Percentiles rank a stretch among this genome's conserved stretches.
These are phyloP conservation scores for Trichoderma semiorbis DNA, from an alignment of 2,329 filamentous ascomycete genomes.

Conservation along the genomic window DNA sequence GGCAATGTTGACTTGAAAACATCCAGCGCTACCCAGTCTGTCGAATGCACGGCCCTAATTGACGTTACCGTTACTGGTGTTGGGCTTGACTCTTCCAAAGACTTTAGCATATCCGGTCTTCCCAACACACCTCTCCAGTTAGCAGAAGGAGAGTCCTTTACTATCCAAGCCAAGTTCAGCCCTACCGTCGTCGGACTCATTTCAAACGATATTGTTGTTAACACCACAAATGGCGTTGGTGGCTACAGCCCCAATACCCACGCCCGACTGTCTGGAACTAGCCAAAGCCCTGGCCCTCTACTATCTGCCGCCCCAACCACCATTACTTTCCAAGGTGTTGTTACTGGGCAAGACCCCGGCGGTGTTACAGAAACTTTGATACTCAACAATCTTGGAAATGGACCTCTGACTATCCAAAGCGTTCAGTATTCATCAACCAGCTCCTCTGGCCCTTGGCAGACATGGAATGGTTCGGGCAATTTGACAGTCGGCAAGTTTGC, in stretches of 20 bases:
- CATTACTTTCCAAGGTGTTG: conserved; percentile 47
- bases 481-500: conserved; percentile 47
- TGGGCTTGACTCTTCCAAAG: conserved; percentile 30
- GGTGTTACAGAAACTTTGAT: conserved; percentile 43
- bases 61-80: conserved; percentile 41
- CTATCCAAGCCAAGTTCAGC: conserved; percentile 42
- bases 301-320: conserved; percentile 46
- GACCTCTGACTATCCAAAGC: conserved; percentile 40
- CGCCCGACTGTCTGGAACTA: conserved; percentile 47
- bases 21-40: conserved; percentile 24
- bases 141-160: conserved; percentile 38
- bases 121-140: conserved; percentile 33
- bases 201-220: conserved; percentile 45
- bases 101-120: conserved; percentile 37
- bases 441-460: conserved; percentile 44
- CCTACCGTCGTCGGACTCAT: conserved; percentile 46
- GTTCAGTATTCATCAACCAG: conserved; percentile 44
- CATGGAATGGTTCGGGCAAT: conserved; percentile 34
- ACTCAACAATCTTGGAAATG: conserved; percentile 49
- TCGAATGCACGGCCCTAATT: conserved; percentile 49
- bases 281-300: conserved; percentile 43
- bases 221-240: conserved; percentile 43
- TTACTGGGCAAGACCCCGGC: conserved; percentile 40
- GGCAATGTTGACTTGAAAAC: conserved; percentile 42
- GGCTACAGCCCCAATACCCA: conserved; percentile 47